phyloP scores from a whole-genome alignment of 108 stramenopile species.

The Fragilaria radians region DNA sequence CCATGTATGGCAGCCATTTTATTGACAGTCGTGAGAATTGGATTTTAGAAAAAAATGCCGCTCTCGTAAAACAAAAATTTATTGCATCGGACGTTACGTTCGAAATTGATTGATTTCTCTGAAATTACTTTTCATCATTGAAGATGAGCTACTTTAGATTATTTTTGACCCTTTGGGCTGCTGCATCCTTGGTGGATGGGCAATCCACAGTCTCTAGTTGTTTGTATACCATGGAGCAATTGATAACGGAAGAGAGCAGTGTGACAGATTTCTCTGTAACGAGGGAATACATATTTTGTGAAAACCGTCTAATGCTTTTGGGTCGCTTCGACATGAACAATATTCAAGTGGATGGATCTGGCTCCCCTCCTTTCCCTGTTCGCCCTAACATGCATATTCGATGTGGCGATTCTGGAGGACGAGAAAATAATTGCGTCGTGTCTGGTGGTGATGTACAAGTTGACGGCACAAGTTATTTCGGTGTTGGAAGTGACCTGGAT shows the following conservation, averaged over 20 bases:
- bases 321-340: not conserved
- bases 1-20: no score
- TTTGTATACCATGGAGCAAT: not conserved
- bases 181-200: not conserved
- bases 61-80: no score
- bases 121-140: no score
- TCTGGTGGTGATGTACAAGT: constrained; percentile 32
- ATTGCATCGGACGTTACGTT: no score
- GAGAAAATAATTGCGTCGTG: constrained; percentile 25
- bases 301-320: not conserved
- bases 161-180: not conserved
- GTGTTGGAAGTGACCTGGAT: constrained; percentile 15
- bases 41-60: no score
- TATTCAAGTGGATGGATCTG: not conserved
- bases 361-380: not conserved
- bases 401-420: constrained; percentile 27
- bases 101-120: no score
- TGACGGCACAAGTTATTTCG: constrained; percentile 31
- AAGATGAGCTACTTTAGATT: no score
- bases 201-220: not conserved
- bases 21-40: no score
- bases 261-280: not conserved
- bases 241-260: not conserved
- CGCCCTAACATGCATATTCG: constrained; percentile 28
- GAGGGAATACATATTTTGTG: not conserved